Evolutionary conservation across 208 protist genomes (phyloP).

Genomic region (Wallacemonas sp.): DNA sequence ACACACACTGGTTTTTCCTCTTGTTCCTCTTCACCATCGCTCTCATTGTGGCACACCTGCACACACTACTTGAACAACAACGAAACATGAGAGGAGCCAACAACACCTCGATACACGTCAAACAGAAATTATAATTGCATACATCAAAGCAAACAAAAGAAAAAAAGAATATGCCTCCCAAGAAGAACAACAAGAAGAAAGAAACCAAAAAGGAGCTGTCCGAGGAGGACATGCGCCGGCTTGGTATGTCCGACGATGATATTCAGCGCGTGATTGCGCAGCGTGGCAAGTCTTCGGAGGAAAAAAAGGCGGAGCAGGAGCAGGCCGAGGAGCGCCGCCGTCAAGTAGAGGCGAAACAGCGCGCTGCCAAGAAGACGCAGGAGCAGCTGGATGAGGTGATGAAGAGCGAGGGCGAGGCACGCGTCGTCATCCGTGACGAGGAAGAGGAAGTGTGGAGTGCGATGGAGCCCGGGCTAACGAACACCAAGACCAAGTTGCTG

Average conservation of each 20-base stretch:
- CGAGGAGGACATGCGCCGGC: conserved; percentile 74
- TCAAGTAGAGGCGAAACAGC: conserved; percentile 19
- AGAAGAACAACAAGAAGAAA: conserved; percentile 66
- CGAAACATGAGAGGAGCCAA: too few species aligned
- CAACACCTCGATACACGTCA: too few species aligned
- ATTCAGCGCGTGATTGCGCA: conserved; percentile 66
- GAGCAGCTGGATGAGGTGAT: conserved; percentile 28
- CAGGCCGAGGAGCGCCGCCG: conserved; percentile 20
- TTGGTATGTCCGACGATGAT: conserved; percentile 77
- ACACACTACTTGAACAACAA: too few species aligned
- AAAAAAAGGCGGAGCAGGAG: conserved; percentile 53
- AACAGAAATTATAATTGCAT: too few species aligned
- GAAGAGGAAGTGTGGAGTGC: conserved; percentile 36
- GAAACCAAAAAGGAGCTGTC: conserved; percentile 55
- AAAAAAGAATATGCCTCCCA: conserved; percentile 43
- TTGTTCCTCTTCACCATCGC: background rate
- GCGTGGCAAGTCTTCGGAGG: conserved; percentile 57
- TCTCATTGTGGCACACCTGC: background rate
- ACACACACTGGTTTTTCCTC: background rate
- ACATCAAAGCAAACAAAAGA: too few species aligned
- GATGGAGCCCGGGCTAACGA: conserved; percentile 24
- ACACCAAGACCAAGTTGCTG: conserved; percentile 27
- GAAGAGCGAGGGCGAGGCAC: conserved; percentile 23
- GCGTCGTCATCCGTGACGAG: conserved; percentile 29
- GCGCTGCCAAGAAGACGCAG: conserved; percentile 30